Evolutionary conservation across 805 yeast genomes (phyloP).

Genomic region (Candida tibetensis): DNA sequence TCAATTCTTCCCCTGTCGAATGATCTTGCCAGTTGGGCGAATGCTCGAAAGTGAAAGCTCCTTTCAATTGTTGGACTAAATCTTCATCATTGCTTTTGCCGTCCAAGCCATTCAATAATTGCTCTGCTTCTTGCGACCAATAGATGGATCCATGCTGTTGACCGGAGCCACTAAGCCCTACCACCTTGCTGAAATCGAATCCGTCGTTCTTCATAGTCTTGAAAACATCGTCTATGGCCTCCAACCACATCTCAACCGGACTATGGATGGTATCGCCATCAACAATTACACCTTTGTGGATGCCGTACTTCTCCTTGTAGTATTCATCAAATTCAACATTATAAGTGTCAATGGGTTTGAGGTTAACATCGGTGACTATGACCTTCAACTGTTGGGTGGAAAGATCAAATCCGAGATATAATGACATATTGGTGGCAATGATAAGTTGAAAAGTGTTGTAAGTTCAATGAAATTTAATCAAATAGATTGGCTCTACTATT

Average conservation of each 20-base stretch:
- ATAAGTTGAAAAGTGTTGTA: too few species aligned
- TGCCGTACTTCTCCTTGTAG: constrained; percentile 53
- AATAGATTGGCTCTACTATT: too few species aligned
- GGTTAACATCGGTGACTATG: constrained; percentile 54
- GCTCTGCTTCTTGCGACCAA: constrained; percentile 56
- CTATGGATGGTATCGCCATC: constrained; percentile 60
- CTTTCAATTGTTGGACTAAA: constrained; percentile 39
- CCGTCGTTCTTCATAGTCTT: constrained; percentile 44
- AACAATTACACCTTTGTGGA: constrained; percentile 70
- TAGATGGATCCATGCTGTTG: constrained; percentile 92
- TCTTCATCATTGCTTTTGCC: constrained; percentile 9
- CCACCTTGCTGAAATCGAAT: constrained; percentile 59
- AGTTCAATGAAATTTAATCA: too few species aligned
- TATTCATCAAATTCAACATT: constrained; percentile 71
- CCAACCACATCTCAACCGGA: constrained; percentile 90
- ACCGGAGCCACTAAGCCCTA: constrained; percentile 77
- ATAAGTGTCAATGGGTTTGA: constrained; percentile 55
- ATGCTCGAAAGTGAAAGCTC: constrained; percentile 57
- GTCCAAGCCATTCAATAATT: constrained; percentile 38
- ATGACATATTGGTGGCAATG: too few species aligned
- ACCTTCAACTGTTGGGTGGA: constrained; percentile 89
- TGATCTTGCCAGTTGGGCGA: constrained; percentile 97
- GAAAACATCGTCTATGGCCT: constrained; percentile 69
- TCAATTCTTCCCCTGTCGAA: constrained; percentile 70
- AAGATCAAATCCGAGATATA: constrained; percentile 82